Evolutionary conservation across 2,329 filamentous ascomycete genomes (phyloP), one percentile per base, ranked within the genome.

Genomic region (Aspergillus fructus): DNA sequence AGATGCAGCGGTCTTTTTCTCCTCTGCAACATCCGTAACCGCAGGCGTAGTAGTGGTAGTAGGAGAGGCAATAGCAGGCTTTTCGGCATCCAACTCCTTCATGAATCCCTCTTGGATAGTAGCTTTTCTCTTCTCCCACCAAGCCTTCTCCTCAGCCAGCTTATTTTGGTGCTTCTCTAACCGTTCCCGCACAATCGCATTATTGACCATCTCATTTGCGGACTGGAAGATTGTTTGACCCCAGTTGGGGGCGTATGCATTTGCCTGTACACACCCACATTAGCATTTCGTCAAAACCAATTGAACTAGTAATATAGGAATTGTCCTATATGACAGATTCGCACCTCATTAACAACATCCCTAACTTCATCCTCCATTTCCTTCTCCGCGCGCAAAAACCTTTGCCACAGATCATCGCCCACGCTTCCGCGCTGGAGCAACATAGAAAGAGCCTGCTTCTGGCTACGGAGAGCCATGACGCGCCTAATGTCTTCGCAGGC

Each of bases 291-390:
- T 21, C 42, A 19, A 15, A 45, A 5, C 11, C 48, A 24, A 27
- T 49, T 37, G 12, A 52, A 34, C 40, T 46, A 48, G 37, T 47
- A 41, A 30, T 33, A 21, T 49, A 55, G 8, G 30, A n/a, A 54
- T 13, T 54, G 54, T 27, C 51, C 9, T n/a, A 37, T 15, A n/a
- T 37, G 27, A 4, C 6, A 37, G 27, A 39, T 27, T 66, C 82
- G 61, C 75, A 96, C 92, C 87, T 97, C 93, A 67, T 87, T 85
- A 34, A 97, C 92, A 23, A 97, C 93, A 76, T 99, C 94, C 67
- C 91, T 86, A 60, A 99, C 82, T 78, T 99, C 94, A 65, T 92
- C 91, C 78, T 99, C 93, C 81, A 97, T 96, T 78, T 99, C 94
- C 79, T 96, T 93, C 83, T 99, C 94, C 0, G 93, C 94, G 50